These are phyloP conservation scores for Geotrichum ghanense DNA, from an alignment of 805 yeast species.

Conservation along the genomic window DNA sequence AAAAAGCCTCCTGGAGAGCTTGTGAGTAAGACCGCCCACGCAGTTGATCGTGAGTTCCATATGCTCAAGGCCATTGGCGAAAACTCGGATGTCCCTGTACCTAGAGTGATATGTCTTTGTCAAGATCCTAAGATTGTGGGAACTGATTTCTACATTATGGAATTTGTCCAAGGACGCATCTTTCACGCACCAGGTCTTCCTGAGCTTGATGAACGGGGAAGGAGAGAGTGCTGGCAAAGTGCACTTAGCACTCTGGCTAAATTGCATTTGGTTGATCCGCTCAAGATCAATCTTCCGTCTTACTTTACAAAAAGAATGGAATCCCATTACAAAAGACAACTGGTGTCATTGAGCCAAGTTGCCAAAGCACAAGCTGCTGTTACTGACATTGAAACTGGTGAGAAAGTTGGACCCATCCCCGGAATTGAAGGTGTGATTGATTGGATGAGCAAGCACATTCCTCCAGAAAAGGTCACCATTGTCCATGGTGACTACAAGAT, in stretches of 20 bases:
- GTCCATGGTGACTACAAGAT: conserved; percentile 58
- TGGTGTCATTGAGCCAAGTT: conserved; percentile 34
- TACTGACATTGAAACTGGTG: conserved; percentile 19
- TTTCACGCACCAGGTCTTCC: conserved; percentile 43
- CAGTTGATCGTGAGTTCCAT: conserved; percentile 49
- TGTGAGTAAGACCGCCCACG: conserved; percentile 47
- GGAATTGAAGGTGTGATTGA: conserved; percentile 30
- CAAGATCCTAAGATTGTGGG: conserved; percentile 46
- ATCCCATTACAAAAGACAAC: conserved; percentile 43
- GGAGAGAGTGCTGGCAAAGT: conserved; percentile 33
- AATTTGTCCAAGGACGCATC: conserved; percentile 44
- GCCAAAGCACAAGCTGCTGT: conserved; percentile 28
- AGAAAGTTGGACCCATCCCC: conserved; percentile 36
- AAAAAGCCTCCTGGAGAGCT: conserved; percentile 44
- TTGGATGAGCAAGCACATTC: conserved; percentile 35
- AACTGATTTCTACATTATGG: conserved; percentile 49
- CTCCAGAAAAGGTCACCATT: conserved; percentile 35
- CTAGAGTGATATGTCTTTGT: conserved; percentile 39
- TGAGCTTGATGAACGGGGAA: conserved; percentile 23
- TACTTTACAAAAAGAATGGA: conserved; percentile 29
- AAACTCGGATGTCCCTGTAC: conserved; percentile 39
- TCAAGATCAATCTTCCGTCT: conserved; percentile 35
- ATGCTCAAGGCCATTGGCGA: conserved; percentile 32
- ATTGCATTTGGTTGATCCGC: conserved; percentile 40
- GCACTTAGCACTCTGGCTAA: conserved; percentile 37